Conservation (phyloP, 331 rosid genomes). For the Stylosanthes scabra region DNA sequence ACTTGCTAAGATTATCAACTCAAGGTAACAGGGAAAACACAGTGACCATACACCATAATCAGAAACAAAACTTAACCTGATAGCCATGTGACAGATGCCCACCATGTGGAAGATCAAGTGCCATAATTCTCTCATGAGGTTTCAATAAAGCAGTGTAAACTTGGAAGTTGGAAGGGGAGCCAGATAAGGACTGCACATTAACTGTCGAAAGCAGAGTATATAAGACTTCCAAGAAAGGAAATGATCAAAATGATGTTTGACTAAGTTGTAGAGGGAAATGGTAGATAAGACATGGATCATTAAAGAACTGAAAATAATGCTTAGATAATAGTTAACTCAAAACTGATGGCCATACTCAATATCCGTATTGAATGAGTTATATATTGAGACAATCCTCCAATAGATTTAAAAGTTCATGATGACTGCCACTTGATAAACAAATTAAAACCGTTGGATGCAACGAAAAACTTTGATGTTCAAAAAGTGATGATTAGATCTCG, state of each 20-base stretch:
- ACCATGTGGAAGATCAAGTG: constrained; percentile 94
- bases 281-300: constrained; percentile 9
- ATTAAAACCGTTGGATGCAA: constrained; percentile 18
- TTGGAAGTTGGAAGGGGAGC: constrained; percentile 93
- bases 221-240: constrained; percentile 36
- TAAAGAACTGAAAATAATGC: constrained; percentile 9
- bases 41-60: constrained; percentile 24
- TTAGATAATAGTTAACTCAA: constrained; percentile 12
- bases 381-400: constrained; percentile 18
- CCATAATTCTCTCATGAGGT: constrained; percentile 97
- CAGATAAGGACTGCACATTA: constrained; percentile 88
- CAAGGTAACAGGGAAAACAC: constrained; percentile 22
- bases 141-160: constrained; percentile 88
- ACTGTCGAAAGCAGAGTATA: constrained; percentile 57
- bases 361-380: neutral
- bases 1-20: constrained; percentile 37
- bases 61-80: constrained; percentile 63
- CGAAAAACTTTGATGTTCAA: constrained; percentile 18
- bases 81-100: constrained; percentile 97
- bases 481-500: neutral
- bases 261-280: neutral
- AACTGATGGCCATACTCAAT: neutral
- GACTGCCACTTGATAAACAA: constrained; percentile 12
- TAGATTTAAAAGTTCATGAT: constrained; percentile 13
- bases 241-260: constrained; percentile 12